These are phyloP conservation scores for Collybiopsis confluens DNA, from an alignment of 768 basidiomycete species.

Conservation along the genomic window DNA sequence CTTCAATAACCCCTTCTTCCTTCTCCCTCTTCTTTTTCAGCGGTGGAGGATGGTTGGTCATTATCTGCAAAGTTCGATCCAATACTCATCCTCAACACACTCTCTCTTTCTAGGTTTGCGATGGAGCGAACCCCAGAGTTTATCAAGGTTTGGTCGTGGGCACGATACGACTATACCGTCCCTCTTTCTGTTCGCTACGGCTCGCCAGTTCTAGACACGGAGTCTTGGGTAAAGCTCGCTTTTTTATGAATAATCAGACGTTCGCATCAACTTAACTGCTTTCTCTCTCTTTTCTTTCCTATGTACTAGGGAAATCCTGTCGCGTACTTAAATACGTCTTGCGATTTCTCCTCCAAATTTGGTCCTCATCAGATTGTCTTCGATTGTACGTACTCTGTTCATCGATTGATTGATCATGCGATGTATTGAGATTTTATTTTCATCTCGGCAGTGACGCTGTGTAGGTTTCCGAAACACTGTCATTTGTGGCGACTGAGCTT, in stretches of 20 bases:
- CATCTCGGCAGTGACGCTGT: too few species aligned
- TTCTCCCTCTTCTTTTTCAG: too few species aligned
- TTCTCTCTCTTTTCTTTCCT: neutral
- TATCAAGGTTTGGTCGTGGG: conserved; percentile 74
- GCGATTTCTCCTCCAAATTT: conserved; percentile 53
- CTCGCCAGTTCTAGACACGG: conserved; percentile 39
- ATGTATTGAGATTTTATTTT: neutral
- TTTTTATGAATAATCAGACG: too few species aligned
- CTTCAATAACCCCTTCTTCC: too few species aligned
- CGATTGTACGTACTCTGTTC: too few species aligned
- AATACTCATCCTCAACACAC: neutral
- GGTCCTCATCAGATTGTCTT: conserved; percentile 46
- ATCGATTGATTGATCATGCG: too few species aligned
- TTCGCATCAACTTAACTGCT: neutral
- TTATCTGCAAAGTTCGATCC: neutral
- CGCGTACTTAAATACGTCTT: conserved; percentile 57
- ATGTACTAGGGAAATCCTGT: conserved; percentile 56
- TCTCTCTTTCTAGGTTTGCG: conserved; percentile 42
- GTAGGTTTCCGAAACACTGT: too few species aligned
- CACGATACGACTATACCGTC: conserved; percentile 35
- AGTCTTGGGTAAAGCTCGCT: conserved; percentile 38
- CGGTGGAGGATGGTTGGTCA: too few species aligned
- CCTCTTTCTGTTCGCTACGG: conserved; percentile 46
- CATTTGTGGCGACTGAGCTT: too few species aligned
- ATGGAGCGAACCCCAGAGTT: conserved; percentile 52